Conservation (phyloP, 495 filamentous ascomycete genomes). For the Thermothielavioides terrestris region DNA sequence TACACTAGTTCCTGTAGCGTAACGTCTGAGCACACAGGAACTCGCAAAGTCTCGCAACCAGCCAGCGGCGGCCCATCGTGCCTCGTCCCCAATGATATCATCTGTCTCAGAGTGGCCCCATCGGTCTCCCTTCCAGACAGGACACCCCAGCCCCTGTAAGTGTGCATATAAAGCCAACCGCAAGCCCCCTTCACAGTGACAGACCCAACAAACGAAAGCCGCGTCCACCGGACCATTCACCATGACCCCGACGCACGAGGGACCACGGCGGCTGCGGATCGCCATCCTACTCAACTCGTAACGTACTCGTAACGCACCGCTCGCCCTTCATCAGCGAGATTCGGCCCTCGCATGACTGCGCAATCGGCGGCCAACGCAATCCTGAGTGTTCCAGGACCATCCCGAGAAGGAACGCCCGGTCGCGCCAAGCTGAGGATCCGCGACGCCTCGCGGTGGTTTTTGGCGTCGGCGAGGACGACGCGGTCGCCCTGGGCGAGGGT, state of each 20-base stretch:
- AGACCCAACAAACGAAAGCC: too few relatives aligned
- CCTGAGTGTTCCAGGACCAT: slow-evolving; percentile 43
- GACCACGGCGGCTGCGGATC: slow-evolving; percentile 20
- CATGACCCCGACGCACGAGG: slow-evolving; percentile 10
- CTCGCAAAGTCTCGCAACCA: too few relatives aligned
- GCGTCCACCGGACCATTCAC: slow-evolving; percentile 14
- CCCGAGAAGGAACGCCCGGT: slow-evolving; percentile 39
- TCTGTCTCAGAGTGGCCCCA: too few relatives aligned
- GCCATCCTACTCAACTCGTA: slow-evolving; percentile 42
- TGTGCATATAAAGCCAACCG: too few relatives aligned
- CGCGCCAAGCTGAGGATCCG: slow-evolving; percentile 32
- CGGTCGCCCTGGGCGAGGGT: slow-evolving; percentile 11
- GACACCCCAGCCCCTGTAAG: too few relatives aligned
- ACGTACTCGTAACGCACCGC: too few relatives aligned
- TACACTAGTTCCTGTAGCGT: too few relatives aligned
- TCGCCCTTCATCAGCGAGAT: slow-evolving; percentile 32
- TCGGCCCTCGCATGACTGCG: slow-evolving; percentile 33
- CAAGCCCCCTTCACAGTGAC: too few relatives aligned
- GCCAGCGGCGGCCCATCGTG: too few relatives aligned
- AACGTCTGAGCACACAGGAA: too few relatives aligned
- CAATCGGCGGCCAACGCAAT: slow-evolving; percentile 31
- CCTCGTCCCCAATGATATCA: too few relatives aligned
- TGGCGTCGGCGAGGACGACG: slow-evolving; percentile 25
- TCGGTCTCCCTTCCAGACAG: too few relatives aligned
- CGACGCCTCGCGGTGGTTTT: slow-evolving; percentile 34